phyloP scores from a whole-genome alignment of 139 green algal species.

The Haematococcus sp. region DNA sequence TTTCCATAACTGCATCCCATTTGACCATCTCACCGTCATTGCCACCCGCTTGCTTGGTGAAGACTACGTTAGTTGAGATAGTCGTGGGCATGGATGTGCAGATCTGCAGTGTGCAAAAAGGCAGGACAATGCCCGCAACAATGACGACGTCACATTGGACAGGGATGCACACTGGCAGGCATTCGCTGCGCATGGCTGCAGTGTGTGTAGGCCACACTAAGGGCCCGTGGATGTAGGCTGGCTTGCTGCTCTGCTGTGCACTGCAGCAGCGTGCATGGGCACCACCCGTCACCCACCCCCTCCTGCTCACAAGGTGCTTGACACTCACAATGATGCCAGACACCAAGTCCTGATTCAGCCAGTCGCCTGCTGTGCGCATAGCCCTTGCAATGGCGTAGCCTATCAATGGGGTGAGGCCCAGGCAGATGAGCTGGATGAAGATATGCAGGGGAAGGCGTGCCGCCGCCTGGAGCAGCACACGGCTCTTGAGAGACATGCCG shows the following conservation, averaged over 20 bases:
- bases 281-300: not conserved
- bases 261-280: not conserved
- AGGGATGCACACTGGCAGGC: too few species aligned
- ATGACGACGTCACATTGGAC: too few species aligned
- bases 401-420: conserved; percentile 31
- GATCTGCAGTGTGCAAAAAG: too few species aligned
- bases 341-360: conserved; percentile 26
- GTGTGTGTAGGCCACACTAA: too few species aligned
- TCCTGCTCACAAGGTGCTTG: not conserved
- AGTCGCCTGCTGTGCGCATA: not conserved
- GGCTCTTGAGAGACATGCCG: conserved; percentile 36
- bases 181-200: too few species aligned
- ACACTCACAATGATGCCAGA: conserved; percentile 31
- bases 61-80: conserved; percentile 49
- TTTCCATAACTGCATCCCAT: too few species aligned
- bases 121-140: too few species aligned
- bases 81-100: conserved; percentile 48
- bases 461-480: conserved; percentile 23
- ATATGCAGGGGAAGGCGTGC: conserved; percentile 31
- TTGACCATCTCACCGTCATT: conserved; percentile 21
- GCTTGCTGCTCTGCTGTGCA: not conserved
- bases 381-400: conserved; percentile 28
- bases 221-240: too few species aligned
- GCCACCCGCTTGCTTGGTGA: conserved; percentile 30
- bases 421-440: conserved; percentile 33